Base-by-base conservation (phyloP, 495 filamentous ascomycete species). In the Gamarada debralockiae region DNA sequence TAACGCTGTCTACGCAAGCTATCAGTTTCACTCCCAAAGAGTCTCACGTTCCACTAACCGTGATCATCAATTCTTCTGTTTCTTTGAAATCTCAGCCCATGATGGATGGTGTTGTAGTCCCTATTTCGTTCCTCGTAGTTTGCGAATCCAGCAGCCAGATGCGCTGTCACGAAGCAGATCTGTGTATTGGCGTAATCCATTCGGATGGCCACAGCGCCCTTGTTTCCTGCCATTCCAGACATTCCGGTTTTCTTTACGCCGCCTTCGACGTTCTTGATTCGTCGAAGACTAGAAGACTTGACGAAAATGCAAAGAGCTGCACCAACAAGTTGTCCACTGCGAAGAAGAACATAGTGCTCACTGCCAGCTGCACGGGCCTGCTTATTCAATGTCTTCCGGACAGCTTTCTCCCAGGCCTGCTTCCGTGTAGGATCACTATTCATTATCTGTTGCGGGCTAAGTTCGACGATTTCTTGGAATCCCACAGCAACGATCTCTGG, bases 371-470 rank as follows among this genome's bases (percentile, higher is more conserved):
- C 71, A 43, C 72, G 73, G n/a, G 87, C 81, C 55, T 82, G 79
- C 4, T 59, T 58, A 56, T 97, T 96, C 38, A 99, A 66, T 17
- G 86, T 89, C 50, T 72, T 76, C 52, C 84, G 81, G 9, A 97
- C 89, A 5, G 90, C 84, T 54, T 70, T 67, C 66, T 99, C 92
- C 93, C 93, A 99, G 18, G 78, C 70, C 61, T 91, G 84, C 46
- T 92, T 85, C 50, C 87, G 81, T 8, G 79, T 79, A 20, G 95
- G 93, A 73, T 97, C 92, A 34, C 91, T 97, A 48, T 93, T 95
- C 91, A 99, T 97, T 62, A 99, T 97, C 63, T 99, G 95, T 66
- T 97, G 92, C 15, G 95, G 92, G 60, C 89, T 96, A 13, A 99
- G 75, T 62, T 92, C 85, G 14, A 99, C 95, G 48, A 99, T 97